Percentiles rank a stretch among this genome's conserved stretches.
Evolutionary conservation across 2,329 filamentous ascomycete genomes (phyloP).

Genomic region (Trichoderma hamatum): DNA sequence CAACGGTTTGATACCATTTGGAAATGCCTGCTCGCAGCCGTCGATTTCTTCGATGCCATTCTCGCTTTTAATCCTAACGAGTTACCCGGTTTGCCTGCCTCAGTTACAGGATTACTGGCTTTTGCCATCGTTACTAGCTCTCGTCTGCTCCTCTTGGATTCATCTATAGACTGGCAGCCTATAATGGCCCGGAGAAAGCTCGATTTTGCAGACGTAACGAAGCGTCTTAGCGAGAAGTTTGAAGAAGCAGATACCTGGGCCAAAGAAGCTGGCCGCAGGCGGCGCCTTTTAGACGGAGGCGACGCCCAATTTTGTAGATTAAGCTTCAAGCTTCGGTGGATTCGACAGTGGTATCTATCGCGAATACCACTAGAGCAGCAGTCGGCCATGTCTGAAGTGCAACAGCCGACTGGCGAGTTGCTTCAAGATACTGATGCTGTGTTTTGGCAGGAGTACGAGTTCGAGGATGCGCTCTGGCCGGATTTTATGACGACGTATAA

Average conservation of each 20-base stretch:
- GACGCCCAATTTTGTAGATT: constrained; percentile 39
- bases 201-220: constrained; percentile 38
- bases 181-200: constrained; percentile 39
- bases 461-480: constrained; percentile 39
- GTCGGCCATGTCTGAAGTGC: constrained; percentile 21
- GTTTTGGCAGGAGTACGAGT: constrained; percentile 32
- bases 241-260: constrained; percentile 39
- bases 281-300: constrained; percentile 38
- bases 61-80: constrained; percentile 34
- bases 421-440: constrained; percentile 9
- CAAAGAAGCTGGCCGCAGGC: constrained; percentile 31
- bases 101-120: constrained; percentile 36
- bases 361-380: constrained; percentile 32
- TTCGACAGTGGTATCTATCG: constrained; percentile 44
- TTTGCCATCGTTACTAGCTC: constrained; percentile 42
- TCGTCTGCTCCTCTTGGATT: constrained; percentile 42
- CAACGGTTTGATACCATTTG: constrained; percentile 43
- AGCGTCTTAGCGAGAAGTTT: constrained; percentile 37
- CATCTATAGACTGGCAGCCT: constrained; percentile 43
- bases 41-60: constrained; percentile 36
- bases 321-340: constrained; percentile 45
- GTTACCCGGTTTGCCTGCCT: constrained; percentile 39
- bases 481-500: constrained; percentile 34
- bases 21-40: constrained; percentile 40
- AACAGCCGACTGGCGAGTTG: constrained; percentile 13